These are phyloP conservation scores for Pugionium cornutum DNA, from an alignment of 345 rosid genomes.

Conservation along the genomic window DNA sequence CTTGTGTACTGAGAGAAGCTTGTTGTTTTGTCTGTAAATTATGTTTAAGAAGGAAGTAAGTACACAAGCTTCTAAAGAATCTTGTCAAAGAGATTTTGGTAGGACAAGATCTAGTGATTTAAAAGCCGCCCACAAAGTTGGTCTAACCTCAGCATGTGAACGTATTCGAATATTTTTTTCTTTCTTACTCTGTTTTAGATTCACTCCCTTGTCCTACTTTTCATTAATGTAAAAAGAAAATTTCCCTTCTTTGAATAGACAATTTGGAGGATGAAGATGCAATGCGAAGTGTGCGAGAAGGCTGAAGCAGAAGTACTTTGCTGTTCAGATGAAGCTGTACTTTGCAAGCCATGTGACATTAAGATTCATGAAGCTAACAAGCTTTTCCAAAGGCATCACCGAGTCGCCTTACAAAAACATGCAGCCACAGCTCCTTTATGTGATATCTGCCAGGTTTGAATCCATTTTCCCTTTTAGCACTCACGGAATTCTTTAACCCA, in stretches of 20 bases:
- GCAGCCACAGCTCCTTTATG: constrained; percentile 36
- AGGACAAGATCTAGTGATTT: constrained; percentile 31
- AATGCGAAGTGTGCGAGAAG: constrained; percentile 45
- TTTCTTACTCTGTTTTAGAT: constrained; percentile 14
- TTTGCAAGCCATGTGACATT: constrained; percentile 47
- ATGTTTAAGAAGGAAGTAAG: constrained; percentile 10
- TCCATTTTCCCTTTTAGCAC: background rate
- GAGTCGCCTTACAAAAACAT: constrained; percentile 34
- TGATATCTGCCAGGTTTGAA: constrained; percentile 44
- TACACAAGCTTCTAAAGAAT: constrained; percentile 25
- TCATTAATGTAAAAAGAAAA: background rate
- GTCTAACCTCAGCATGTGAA: constrained; percentile 36
- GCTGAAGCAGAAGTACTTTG: constrained; percentile 50
- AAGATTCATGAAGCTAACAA: constrained; percentile 46
- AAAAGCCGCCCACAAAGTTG: constrained; percentile 41
- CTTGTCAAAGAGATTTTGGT: constrained; percentile 24
- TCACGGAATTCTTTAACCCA: background rate
- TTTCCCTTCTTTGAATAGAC: constrained; percentile 1
- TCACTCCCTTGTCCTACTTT: constrained; percentile 8
- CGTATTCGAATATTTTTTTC: constrained; percentile 32
- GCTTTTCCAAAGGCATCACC: constrained; percentile 39
- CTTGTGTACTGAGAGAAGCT: constrained; percentile 28
- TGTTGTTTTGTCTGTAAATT: constrained; percentile 29
- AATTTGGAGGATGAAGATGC: constrained; percentile 40
- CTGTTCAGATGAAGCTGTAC: constrained; percentile 48